Evolutionary conservation across 2,329 filamentous ascomycete genomes (phyloP).

Genomic region (Aspergillus ustus): DNA sequence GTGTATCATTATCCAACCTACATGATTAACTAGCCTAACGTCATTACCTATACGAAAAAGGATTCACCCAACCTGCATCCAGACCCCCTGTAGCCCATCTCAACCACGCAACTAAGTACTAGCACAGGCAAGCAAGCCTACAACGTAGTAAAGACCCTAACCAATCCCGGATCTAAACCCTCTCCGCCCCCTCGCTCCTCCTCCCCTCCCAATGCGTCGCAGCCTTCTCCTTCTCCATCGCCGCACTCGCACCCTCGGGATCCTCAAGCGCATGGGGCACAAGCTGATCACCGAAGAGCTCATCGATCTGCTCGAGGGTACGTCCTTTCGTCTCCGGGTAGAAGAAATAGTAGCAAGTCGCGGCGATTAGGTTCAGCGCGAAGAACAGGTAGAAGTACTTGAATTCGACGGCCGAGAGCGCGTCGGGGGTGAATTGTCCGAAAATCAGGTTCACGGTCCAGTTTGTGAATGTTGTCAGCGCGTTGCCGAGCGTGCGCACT

Average conservation of each 20-base stretch:
- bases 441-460: constrained; percentile 55
- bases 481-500: constrained; percentile 49
- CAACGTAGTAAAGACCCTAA: background rate
- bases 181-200: background rate
- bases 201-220: background rate
- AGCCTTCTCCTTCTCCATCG: constrained; percentile 11
- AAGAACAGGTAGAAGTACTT: constrained; percentile 57
- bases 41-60: background rate
- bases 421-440: constrained; percentile 55
- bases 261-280: constrained; percentile 14
- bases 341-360: constrained; percentile 21
- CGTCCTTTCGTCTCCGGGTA: constrained; percentile 15
- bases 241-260: constrained; percentile 6
- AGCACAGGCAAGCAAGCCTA: background rate
- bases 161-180: background rate
- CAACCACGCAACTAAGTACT: too few relatives aligned
- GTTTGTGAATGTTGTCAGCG: constrained; percentile 51
- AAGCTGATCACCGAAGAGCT: constrained; percentile 14
- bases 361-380: constrained; percentile 54
- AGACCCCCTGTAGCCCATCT: too few relatives aligned
- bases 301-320: constrained; percentile 14
- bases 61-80: too few relatives aligned
- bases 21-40: background rate
- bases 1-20: background rate
- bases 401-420: constrained; percentile 50